Conservation (phyloP, 305 asterid genomes). For the Plantago lanceolata region DNA sequence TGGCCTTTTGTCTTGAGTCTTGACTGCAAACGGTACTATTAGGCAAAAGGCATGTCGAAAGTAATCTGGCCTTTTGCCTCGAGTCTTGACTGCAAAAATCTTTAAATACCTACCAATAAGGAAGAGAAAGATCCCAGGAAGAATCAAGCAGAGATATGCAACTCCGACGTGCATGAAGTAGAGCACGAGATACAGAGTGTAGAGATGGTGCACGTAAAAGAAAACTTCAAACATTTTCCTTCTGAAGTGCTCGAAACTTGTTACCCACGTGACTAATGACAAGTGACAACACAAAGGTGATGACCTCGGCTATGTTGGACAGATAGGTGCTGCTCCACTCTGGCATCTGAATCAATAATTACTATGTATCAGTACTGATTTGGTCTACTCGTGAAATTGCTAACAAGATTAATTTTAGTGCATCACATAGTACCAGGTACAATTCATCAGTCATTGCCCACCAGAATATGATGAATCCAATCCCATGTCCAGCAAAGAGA, state of each 20-base stretch:
- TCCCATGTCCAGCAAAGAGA: slow-evolving; percentile 37
- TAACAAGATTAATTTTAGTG: not conserved
- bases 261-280: slow-evolving; percentile 28
- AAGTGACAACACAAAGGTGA: slow-evolving; percentile 26
- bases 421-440: slow-evolving; percentile 22
- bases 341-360: slow-evolving; percentile 25
- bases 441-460: slow-evolving; percentile 35
- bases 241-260: slow-evolving; percentile 29
- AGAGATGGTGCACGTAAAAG: slow-evolving; percentile 38
- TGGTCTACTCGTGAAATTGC: too few species aligned
- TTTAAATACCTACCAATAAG: slow-evolving; percentile 31
- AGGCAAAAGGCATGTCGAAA: slow-evolving; percentile 33
- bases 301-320: slow-evolving; percentile 30
- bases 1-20: too few species aligned
- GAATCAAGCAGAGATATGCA: slow-evolving; percentile 37
- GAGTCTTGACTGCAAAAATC: slow-evolving; percentile 39
- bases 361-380: not conserved
- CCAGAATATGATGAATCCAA: slow-evolving; percentile 38
- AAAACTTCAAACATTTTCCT: slow-evolving; percentile 38
- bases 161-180: slow-evolving; percentile 41
- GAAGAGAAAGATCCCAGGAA: slow-evolving; percentile 43
- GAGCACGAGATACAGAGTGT: slow-evolving; percentile 30
- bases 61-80: slow-evolving; percentile 22
- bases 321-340: slow-evolving; percentile 29
- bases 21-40: too few species aligned